Conservation (phyloP, 2,329 filamentous ascomycete species). For the Aspergillus pseudotamarii region DNA sequence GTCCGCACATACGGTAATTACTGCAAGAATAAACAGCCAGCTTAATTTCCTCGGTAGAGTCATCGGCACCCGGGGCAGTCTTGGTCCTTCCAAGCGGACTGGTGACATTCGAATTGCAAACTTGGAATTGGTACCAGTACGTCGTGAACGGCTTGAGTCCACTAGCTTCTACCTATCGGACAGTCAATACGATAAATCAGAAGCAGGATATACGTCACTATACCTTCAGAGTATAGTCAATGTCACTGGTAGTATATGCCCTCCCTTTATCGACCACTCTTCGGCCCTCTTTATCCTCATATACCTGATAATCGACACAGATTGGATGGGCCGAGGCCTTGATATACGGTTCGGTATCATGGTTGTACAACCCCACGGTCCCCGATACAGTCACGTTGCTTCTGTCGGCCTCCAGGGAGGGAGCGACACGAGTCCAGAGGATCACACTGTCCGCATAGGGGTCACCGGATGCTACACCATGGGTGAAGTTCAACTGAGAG, state of each 20-base stretch:
- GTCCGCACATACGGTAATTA: slow-evolving; percentile 60
- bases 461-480: slow-evolving; percentile 59
- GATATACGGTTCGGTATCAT: slow-evolving; percentile 56
- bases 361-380: slow-evolving; percentile 55
- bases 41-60: slow-evolving; percentile 59
- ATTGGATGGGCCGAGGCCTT: slow-evolving; percentile 56
- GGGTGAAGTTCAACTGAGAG: slow-evolving; percentile 63
- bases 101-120: slow-evolving; percentile 64
- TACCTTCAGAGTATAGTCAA: slow-evolving; percentile 76
- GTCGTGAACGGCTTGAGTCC: slow-evolving; percentile 65
- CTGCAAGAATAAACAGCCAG: slow-evolving; percentile 72
- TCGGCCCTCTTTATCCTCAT: slow-evolving; percentile 40
- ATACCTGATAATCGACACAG: slow-evolving; percentile 64
- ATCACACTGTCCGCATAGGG: slow-evolving; percentile 48
- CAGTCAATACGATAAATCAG: not conserved
- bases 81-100: slow-evolving; percentile 70
- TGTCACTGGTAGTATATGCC: slow-evolving; percentile 70
- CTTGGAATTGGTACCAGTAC: slow-evolving; percentile 67
- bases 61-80: slow-evolving; percentile 62
- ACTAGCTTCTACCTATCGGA: slow-evolving; percentile 56
- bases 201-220: not conserved
- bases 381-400: slow-evolving; percentile 61
- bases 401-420: slow-evolving; percentile 48
- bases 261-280: slow-evolving; percentile 58
- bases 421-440: slow-evolving; percentile 47